Evolutionary conservation across 371 early-diverging fungal genomes (phyloP).

Genomic region (Mortierella sp.): DNA sequence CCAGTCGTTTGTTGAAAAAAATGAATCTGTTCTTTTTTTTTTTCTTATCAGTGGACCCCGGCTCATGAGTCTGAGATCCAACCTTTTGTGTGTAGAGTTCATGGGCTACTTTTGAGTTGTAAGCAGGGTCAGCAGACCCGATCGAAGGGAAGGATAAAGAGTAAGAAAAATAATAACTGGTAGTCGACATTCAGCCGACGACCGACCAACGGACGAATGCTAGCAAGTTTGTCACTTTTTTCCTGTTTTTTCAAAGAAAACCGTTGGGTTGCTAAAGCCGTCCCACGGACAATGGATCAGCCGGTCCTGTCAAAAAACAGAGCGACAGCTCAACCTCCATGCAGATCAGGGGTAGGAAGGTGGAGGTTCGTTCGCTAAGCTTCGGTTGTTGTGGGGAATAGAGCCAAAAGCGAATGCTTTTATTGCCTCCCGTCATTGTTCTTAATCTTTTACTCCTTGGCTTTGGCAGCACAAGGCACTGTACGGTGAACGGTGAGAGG

Average conservation of each 20-base stretch:
- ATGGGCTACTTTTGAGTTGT: neutral
- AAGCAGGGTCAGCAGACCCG: neutral
- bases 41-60: conserved; percentile 7
- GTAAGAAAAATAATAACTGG: neutral
- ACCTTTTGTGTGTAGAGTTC: neutral
- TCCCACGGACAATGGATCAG: conserved; percentile 18
- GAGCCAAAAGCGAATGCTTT: neutral
- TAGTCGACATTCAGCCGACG: neutral
- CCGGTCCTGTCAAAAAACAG: conserved; percentile 18
- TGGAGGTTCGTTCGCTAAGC: neutral
- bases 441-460: neutral
- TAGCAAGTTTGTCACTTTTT: no score
- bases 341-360: neutral
- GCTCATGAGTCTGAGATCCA: conserved; percentile 11
- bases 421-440: neutral
- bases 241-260: neutral
- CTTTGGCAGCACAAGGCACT: neutral
- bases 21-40: neutral
- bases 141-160: neutral
- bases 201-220: neutral
- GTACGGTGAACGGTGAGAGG: neutral
- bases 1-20: neutral
- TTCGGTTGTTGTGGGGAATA: neutral
- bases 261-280: neutral
- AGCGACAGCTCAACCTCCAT: neutral